Evolutionary conservation across 176 grass and related monocot genomes (phyloP).

Genomic region (Chloris gayana): DNA sequence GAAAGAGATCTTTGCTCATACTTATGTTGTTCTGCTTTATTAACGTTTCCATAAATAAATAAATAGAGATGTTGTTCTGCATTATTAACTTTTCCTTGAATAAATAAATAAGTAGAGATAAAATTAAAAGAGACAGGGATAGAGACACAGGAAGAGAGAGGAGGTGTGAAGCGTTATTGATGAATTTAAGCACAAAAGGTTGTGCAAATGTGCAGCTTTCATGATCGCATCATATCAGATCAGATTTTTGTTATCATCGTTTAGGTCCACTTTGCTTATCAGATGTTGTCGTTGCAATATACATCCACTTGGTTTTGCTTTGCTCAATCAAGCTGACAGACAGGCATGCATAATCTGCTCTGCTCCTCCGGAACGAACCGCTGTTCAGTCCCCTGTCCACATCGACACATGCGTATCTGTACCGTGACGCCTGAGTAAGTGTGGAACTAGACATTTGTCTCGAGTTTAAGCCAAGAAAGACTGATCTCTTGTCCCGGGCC

Average conservation of each 20-base stretch:
- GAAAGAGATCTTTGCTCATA: no score
- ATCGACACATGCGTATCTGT: background rate
- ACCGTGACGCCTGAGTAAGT: background rate
- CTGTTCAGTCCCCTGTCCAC: background rate
- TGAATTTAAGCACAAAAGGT: no score
- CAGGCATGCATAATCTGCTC: background rate
- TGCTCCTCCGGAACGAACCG: background rate
- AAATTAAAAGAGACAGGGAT: no score
- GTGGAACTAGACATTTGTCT: background rate
- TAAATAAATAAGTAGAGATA: no score
- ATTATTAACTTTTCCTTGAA: no score
- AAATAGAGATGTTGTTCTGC: no score
- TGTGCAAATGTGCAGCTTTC: background rate
- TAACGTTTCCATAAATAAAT: no score
- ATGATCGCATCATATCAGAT: background rate
- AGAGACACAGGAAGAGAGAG: no score
- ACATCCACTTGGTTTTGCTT: background rate
- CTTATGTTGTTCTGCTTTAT: no score
- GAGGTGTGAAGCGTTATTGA: no score
- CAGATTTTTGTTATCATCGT: background rate
- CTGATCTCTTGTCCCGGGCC: background rate
- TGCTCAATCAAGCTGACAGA: background rate
- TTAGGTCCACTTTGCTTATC: background rate
- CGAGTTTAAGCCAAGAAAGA: background rate
- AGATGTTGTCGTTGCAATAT: background rate